Percentiles rank a stretch among this genome's conserved stretches.
Evolutionary conservation across 2,329 filamentous ascomycete genomes (phyloP).

Genomic region (Phyllosticta capitalensis): DNA sequence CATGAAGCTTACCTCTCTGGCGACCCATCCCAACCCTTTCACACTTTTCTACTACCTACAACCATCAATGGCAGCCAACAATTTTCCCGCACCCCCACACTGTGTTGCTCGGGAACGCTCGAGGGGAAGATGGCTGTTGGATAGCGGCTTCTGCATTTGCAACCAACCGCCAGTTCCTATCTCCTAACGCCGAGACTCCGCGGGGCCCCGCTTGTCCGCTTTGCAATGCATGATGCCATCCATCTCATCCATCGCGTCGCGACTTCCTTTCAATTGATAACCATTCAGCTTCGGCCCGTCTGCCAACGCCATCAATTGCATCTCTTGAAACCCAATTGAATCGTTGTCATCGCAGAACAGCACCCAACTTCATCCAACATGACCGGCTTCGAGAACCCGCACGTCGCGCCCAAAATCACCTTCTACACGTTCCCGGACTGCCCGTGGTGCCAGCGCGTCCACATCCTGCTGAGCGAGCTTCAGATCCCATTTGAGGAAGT

Average conservation of each 20-base stretch:
- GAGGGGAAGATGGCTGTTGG: too few relatives aligned
- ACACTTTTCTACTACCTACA: too few relatives aligned
- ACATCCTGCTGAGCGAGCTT: conserved; percentile 61
- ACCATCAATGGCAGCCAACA: too few relatives aligned
- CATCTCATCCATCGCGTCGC: background rate
- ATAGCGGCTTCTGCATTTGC: too few relatives aligned
- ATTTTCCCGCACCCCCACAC: too few relatives aligned
- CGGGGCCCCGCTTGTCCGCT: too few relatives aligned
- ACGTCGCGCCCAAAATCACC: conserved; percentile 42
- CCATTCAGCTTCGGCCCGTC: background rate
- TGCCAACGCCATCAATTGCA: background rate
- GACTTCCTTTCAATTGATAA: background rate
- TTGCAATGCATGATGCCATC: background rate
- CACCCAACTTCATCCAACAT: background rate
- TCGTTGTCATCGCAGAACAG: background rate
- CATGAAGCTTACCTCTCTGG: too few relatives aligned
- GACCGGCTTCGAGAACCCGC: conserved; percentile 5
- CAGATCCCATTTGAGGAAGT: conserved; percentile 59
- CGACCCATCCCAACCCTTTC: too few relatives aligned
- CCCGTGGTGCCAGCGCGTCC: conserved; percentile 66
- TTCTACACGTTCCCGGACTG: conserved; percentile 63
- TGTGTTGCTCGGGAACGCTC: too few relatives aligned
- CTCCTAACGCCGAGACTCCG: too few relatives aligned
- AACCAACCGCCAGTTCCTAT: too few relatives aligned
- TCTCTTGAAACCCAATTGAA: background rate